Base-by-base conservation (phyloP, 2,329 filamentous ascomycete species). In the Xylaria sp. region DNA sequence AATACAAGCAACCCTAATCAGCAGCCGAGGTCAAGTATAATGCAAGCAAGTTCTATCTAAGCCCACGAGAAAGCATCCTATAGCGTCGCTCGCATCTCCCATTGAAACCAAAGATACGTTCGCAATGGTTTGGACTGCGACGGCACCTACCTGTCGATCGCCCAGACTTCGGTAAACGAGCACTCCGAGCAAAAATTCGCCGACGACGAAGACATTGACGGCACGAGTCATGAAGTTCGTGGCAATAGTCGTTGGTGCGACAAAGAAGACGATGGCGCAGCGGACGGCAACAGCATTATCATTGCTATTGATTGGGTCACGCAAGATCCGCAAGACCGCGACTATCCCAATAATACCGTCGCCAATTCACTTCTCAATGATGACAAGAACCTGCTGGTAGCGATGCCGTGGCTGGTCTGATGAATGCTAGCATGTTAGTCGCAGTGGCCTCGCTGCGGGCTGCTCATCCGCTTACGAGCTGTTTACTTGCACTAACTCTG, bases 281-380 rank as follows among this genome's bases (percentile, higher is more conserved):
- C 73, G 45, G 74, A 73, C 30, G 74, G 69, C 60, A 73, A 72
- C 20, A 70, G 60, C 57, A 72, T 76, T 18, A 73, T 77, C 30
- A 69, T 72, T 10, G 73, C 72, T 20, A 71, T 76, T 66, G 70
- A 73, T 68, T 82, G 79, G 76, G 83, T 83, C 23, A 80, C 79
- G 48, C 77, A 80, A 67, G 80, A 85, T 76, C 83, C 83, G 64
- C 75, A 73, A 59, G 77, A 78, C 3, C 78, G 78, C 28, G 39
- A 57, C 23, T 83, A 81, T 20, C 74, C 76, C 43, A 75, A 71
- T 28, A 80, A 80, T 15, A 79, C 84, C 13, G 85, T 87, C 34
- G 81, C 86, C 65, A 85, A 82, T 78, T 82, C 89, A 82, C 87
- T 84, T 20, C 81, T 89, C 2, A 85, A 85, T 6, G 84, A 83